phyloP scores from a whole-genome alignment of 768 basidiomycete genomes.

The Tephrocybe sp. region DNA sequence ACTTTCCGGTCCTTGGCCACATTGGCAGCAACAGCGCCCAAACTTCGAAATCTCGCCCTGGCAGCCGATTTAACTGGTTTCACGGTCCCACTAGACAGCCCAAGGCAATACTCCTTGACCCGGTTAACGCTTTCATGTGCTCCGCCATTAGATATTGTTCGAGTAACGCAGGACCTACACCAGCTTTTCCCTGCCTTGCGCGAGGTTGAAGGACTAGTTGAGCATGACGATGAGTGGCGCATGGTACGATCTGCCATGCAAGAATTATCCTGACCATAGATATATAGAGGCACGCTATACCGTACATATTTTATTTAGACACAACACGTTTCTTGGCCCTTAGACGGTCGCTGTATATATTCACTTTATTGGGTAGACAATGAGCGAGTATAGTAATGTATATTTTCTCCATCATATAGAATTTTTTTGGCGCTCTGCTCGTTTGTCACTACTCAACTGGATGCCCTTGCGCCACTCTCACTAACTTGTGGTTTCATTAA shows the following conservation, averaged over 20 bases:
- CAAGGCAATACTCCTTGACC: constrained; percentile 25
- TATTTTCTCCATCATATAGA: too few species aligned
- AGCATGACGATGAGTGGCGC: constrained; percentile 31
- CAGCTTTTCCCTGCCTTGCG: constrained; percentile 39
- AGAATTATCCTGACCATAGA: background rate
- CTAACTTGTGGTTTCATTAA: too few species aligned
- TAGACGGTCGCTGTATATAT: too few species aligned
- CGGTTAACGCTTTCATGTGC: constrained; percentile 35
- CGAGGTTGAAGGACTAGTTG: constrained; percentile 34
- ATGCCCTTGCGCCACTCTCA: too few species aligned
- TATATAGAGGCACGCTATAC: constrained; percentile 1
- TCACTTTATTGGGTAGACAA: too few species aligned
- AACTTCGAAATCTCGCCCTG: constrained; percentile 30
- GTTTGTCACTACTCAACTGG: too few species aligned
- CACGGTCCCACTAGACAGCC: constrained; percentile 5
- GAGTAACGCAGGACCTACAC: constrained; percentile 29
- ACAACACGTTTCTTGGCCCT: too few species aligned
- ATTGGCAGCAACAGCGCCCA: constrained; percentile 25
- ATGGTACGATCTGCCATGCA: constrained; percentile 9
- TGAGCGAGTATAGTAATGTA: too few species aligned
- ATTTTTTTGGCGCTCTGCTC: too few species aligned
- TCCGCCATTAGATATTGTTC: constrained; percentile 24
- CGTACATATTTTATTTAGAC: background rate
- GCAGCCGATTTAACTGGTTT: constrained; percentile 24
- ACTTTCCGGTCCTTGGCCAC: constrained; percentile 27